phyloP scores from a whole-genome alignment of 805 yeast genomes.

The Candida odintsovae region DNA sequence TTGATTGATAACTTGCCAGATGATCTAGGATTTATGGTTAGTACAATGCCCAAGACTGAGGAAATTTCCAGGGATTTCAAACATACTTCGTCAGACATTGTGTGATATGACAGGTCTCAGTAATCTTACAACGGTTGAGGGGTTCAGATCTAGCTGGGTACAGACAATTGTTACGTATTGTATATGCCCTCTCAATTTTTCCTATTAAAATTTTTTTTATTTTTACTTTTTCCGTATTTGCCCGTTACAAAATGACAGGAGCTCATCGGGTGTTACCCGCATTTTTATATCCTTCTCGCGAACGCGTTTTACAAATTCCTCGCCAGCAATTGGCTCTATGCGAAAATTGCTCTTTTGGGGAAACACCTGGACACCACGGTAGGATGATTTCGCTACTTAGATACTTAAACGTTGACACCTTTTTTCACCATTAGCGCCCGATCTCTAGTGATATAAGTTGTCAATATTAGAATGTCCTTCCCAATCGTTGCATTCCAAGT shows the following conservation, averaged over 20 bases:
- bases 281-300: neutral
- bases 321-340: neutral
- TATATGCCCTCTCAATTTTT: neutral
- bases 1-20: conserved; percentile 96
- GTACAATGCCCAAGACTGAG: neutral
- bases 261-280: neutral
- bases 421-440: no score
- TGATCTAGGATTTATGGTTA: conserved; percentile 42
- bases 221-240: neutral
- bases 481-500: conserved; percentile 19
- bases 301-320: neutral
- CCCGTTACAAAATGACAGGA: neutral
- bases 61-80: neutral
- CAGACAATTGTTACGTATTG: neutral
- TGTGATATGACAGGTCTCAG: neutral
- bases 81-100: conserved; percentile 24
- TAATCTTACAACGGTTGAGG: neutral
- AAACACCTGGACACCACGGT: neutral
- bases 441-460: no score
- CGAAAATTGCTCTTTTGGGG: neutral
- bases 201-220: neutral
- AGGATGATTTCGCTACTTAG: no score
- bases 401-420: neutral
- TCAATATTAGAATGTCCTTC: conserved; percentile 9
- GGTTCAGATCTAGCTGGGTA: neutral